Evolutionary conservation across 192 early-diverging fungal species (phyloP), one percentile per base, ranked within the genome.

Genomic region (Borealophlyctis nickersoniae): DNA sequence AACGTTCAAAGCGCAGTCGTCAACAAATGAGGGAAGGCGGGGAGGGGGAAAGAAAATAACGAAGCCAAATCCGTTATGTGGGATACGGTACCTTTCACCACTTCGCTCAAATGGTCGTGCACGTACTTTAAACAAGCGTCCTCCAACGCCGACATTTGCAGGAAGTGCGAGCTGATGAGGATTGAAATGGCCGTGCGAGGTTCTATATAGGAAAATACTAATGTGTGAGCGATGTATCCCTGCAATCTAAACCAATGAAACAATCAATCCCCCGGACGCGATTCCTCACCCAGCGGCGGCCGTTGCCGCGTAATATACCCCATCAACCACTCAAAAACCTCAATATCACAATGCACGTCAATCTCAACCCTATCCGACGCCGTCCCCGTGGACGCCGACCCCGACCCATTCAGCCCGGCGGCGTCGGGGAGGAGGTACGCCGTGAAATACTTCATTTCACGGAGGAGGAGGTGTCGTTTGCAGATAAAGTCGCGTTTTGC

Each of bases 241-340:
- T n/a, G n/a, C n/a, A n/a, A n/a, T n/a, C n/a, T n/a, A n/a, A n/a
- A n/a, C n/a, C n/a, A n/a, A n/a, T n/a, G n/a, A n/a, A n/a, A n/a
- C n/a, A n/a, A n/a, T n/a, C n/a, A n/a, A n/a, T n/a, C n/a, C n/a
- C n/a, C n/a, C n/a, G n/a, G n/a, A n/a, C n/a, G n/a, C n/a, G n/a
- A n/a, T n/a, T n/a, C 9, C 29, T 52, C 72, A 80, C 78, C 76
- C 19, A 80, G 51, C 4, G 49, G n/a, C 31, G 73, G 69, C 11
- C 64, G 35, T 36, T 75, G 58, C n/a, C 73, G 49, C 27, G 73
- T 60, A 19, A 80, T 72, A 36, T 72, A 80, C 32, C 64, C 33
- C 70, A 82, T 82, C 0, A 82, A 58, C 81, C 78, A 81, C 57
- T 82, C 79, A 74, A 82, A 82, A 13, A 82, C 81, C 63, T 82